Base-by-base conservation (phyloP, 1,284 basidiomycete species). In the Lentinula novae-zelandiae region DNA sequence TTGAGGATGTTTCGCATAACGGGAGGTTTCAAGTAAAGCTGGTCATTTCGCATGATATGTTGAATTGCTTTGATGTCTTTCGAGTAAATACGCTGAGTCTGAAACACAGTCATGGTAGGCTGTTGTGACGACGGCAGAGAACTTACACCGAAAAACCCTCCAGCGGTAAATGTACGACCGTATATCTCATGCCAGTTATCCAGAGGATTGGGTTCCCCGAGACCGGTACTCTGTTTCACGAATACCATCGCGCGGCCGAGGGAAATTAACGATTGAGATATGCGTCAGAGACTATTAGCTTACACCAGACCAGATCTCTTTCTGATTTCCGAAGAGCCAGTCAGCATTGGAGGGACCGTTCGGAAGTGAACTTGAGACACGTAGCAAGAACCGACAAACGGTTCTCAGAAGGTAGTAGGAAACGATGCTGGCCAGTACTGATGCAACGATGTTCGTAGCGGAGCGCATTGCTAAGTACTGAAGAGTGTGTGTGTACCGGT, bases 51-150 rank as follows among this genome's bases (percentile, higher is more conserved):
- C 44, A 64, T 22, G 22, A 64, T 52, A 44, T 62, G 56, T 27
- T 60, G 56, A 9, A 64, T 34, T 17, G 54, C 59, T 48, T 63
- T 64, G 49, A 55, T 44, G 39, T 64, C 63, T 12, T 39, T 62
- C 7, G 61, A 56, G n/a, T 36, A 39, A 12, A 64, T 50, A 17
- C 59, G 50, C 5, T 49, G 22, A 33, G 10, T 20, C 63, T 64
- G 33, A 40, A 57, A 15, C 46, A 31, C 27, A 10, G 42, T 34
- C 9, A 1, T 3, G 6, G 20, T 17, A 20, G 27, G 15, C 13
- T 33, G 12, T 31, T 31, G 20, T 15, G 42, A 17, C 31, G 12
- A n/a, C 42, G 3, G 34, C 20, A 9, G 20, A 13, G 9, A 48
- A 38, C 54, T 27, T 40, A 63, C 60, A 5, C 50, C 50, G n/a